phyloP scores from a whole-genome alignment of 2,329 filamentous ascomycete genomes.

The Camillea tinctor region DNA sequence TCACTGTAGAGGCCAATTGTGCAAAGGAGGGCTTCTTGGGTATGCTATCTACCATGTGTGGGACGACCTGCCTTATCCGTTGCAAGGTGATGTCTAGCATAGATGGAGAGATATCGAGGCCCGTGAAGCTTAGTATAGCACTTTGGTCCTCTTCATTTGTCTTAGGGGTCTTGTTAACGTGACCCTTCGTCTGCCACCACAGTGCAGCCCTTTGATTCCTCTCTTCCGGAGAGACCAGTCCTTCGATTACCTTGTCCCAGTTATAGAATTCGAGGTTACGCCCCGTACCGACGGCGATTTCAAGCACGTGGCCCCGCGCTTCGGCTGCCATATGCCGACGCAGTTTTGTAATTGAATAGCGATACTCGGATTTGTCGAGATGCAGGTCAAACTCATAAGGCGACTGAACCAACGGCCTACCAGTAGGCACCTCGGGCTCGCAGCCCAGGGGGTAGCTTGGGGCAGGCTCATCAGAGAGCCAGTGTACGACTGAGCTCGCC shows the following conservation, averaged over 20 bases:
- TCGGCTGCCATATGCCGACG: constrained; percentile 47
- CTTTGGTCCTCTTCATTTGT: constrained; percentile 17
- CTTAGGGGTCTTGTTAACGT: constrained; percentile 9
- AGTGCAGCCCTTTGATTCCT: constrained; percentile 16
- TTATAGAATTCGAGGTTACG: constrained; percentile 60
- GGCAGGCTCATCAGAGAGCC: constrained; percentile 20
- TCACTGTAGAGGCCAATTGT: constrained; percentile 18
- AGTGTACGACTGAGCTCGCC: constrained; percentile 28
- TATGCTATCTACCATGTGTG: constrained; percentile 40
- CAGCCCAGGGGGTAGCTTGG: constrained; percentile 30
- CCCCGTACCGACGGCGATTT: constrained; percentile 63
- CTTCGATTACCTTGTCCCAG: constrained; percentile 42
- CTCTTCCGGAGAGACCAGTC: constrained; percentile 16
- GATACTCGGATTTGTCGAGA: constrained; percentile 56
- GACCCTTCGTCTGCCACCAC: constrained; percentile 5
- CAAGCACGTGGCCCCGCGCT: constrained; percentile 57
- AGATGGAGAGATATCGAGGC: constrained; percentile 58
- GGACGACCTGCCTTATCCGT: constrained; percentile 46
- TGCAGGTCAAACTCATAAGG: constrained; percentile 58
- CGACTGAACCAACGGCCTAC: constrained; percentile 47
- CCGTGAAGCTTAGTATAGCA: constrained; percentile 56
- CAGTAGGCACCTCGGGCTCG: constrained; percentile 43
- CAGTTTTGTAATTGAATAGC: constrained; percentile 54
- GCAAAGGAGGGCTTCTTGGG: constrained; percentile 33
- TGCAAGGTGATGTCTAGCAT: constrained; percentile 59